These are phyloP conservation scores for Brassica balearica DNA, from an alignment of 441 rosid species.

Conservation along the genomic window DNA sequence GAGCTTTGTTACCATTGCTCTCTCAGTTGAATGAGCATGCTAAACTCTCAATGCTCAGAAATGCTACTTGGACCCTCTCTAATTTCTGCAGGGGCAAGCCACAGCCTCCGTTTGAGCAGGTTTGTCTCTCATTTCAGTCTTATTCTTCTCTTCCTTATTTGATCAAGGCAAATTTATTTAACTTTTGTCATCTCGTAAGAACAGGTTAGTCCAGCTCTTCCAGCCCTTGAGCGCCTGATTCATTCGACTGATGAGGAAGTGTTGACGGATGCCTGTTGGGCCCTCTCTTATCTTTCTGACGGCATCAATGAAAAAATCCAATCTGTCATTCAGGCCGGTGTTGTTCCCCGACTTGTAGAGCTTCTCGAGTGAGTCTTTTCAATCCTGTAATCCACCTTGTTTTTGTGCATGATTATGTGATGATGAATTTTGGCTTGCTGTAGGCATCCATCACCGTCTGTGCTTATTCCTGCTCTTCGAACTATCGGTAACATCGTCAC, in stretches of 20 bases:
- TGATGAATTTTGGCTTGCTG: constrained; percentile 3
- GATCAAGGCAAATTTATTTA: background rate
- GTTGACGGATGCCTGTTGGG: constrained; percentile 80
- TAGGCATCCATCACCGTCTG: constrained; percentile 74
- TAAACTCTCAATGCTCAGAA: constrained; percentile 76
- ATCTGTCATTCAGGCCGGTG: constrained; percentile 72
- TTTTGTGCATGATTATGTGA: constrained; percentile 5
- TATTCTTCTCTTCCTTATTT: background rate
- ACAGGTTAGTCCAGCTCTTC: constrained; percentile 70
- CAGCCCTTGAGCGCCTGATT: constrained; percentile 67
- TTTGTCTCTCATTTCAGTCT: constrained; percentile 29
- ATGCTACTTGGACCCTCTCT: constrained; percentile 83
- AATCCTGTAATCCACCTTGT: constrained; percentile 13
- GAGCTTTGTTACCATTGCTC: constrained; percentile 65
- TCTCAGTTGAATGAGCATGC: constrained; percentile 72
- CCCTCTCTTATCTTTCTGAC: constrained; percentile 74
- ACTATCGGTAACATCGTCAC: constrained; percentile 75
- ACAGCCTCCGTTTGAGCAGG: constrained; percentile 75
- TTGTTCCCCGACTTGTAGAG: constrained; percentile 67
- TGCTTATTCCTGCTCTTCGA: constrained; percentile 75
- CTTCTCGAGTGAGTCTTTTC: constrained; percentile 64
- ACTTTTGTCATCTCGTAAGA: constrained; percentile 12
- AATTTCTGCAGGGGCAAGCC: constrained; percentile 81
- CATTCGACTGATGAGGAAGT: constrained; percentile 77
- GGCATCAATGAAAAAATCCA: constrained; percentile 81